Percentiles rank a stretch among this genome's conserved stretches.
phyloP scores from a whole-genome alignment of 495 filamentous ascomycete species.

The Cairneyella variabilis region DNA sequence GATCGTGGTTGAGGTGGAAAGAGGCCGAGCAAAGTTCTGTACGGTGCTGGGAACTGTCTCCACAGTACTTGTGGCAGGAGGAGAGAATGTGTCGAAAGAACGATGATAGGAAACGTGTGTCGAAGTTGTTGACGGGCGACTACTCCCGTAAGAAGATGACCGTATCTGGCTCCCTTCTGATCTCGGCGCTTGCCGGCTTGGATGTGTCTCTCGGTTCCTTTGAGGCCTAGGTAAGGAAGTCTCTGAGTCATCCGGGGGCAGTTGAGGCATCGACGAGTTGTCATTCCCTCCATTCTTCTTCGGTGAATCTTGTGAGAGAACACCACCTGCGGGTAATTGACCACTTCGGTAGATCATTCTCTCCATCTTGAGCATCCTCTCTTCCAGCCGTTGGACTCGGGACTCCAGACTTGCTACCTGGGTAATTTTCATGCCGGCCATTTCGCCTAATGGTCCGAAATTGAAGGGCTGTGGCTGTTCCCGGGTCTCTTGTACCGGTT shows the following conservation, averaged over 20 bases:
- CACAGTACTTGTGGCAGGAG: slow-evolving; percentile 30
- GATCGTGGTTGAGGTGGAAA: slow-evolving; percentile 27
- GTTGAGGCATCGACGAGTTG: slow-evolving; percentile 7
- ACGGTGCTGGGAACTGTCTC: slow-evolving; percentile 31
- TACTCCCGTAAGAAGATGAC: slow-evolving; percentile 27
- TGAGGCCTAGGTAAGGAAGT: slow-evolving; percentile 27
- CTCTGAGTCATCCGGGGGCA: slow-evolving; percentile 23
- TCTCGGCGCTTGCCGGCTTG: slow-evolving; percentile 26
- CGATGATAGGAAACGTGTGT: slow-evolving; percentile 20
- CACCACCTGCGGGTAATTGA: neutral
- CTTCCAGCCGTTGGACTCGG: slow-evolving; percentile 42
- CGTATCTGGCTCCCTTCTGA: slow-evolving; percentile 33
- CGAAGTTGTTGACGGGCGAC: slow-evolving; percentile 20
- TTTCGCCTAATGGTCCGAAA: slow-evolving; percentile 40
- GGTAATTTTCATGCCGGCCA: slow-evolving; percentile 51
- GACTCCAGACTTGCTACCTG: slow-evolving; percentile 47
- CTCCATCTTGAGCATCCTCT: slow-evolving; percentile 43
- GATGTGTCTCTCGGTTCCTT: slow-evolving; percentile 10
- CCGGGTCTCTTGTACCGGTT: slow-evolving; percentile 21
- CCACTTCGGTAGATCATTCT: slow-evolving; percentile 37
- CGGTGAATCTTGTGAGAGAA: slow-evolving; percentile 20
- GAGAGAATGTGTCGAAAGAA: slow-evolving; percentile 36
- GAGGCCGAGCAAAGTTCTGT: slow-evolving; percentile 23
- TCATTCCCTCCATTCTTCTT: slow-evolving; percentile 3
- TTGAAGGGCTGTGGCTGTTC: slow-evolving; percentile 50